Evolutionary conservation across 2,329 filamentous ascomycete genomes (phyloP), one percentile per base, ranked within the genome.

Genomic region (Neodidymelliopsis sp.): DNA sequence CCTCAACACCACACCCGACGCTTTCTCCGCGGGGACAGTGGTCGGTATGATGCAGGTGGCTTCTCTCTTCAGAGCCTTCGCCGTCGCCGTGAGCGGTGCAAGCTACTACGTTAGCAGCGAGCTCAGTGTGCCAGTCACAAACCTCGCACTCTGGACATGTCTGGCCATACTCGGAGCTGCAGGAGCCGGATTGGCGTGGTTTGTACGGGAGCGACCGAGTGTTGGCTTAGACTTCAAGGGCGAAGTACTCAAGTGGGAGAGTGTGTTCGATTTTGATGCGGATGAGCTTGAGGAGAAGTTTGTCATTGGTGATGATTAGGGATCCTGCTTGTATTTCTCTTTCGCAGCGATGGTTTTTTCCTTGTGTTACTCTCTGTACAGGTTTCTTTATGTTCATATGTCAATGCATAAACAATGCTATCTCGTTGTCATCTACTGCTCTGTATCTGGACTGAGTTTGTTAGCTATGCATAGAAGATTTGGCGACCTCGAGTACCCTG

Each of bases 11-110:
- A 75, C 76, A 4, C 77, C 77, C 0, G 77, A 79, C 47, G 75
- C 76, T 4, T 75, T 72, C 39, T 77, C 74, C 1, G 73, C 77
- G 5, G 77, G 77, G 28, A 77, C 76, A 13, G 72, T 78, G 5
- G 73, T 79, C 34, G 77, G 77, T n/a, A 70, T 79, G 59, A 73
- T 79, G 62, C 77, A 77, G 47, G 66, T 77, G 4, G 74, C 76
- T 15, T 75, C 69, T 43, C 65, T 79, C 5, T 78, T 79, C 65
- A 76, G 75, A 45, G 76, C 75, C 10, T 71, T 79, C 19, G 77
- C 76, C 6, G 76, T 79, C 1, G 75, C 75, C 1, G 72, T 77
- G 15, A 74, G 70, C 18, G 76, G 76, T 4, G 70, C 75, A 9
- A 75, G 71, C 56, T 79, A 77, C 57, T 77, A 74, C 50, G 63